A percentile compares a stretch with the other conserved stretches of the same genome.
Evolutionary conservation across 2,329 filamentous ascomycete genomes (phyloP).

Genomic region (Raffaelea deltoideospora): DNA sequence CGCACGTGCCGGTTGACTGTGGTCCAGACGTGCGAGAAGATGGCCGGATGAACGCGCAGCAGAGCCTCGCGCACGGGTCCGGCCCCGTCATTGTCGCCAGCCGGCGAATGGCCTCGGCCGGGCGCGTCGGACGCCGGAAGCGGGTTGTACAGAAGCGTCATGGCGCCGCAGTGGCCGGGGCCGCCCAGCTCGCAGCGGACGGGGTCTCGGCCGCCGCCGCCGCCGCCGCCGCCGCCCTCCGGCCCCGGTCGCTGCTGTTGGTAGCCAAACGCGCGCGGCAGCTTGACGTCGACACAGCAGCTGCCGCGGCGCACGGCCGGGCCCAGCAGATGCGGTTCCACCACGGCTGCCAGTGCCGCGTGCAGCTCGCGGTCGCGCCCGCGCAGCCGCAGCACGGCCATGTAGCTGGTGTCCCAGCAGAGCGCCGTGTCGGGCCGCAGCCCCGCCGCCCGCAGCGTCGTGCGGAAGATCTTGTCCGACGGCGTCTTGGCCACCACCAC

Average conservation of each 20-base stretch:
- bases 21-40: conserved; percentile 55
- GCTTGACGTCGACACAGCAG: conserved; percentile 6
- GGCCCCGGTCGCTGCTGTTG: conserved; percentile 2
- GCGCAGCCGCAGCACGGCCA: conserved; percentile 68
- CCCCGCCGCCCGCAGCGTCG: conserved; percentile 67
- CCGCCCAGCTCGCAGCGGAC: background rate
- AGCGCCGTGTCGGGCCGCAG: conserved; percentile 52
- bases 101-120: too few species aligned
- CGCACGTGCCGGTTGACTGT: conserved; percentile 37
- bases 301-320: conserved; percentile 2
- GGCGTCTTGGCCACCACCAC: conserved; percentile 76
- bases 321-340: conserved; percentile 5
- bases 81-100: too few species aligned
- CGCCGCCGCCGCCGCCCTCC: background rate
- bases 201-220: background rate
- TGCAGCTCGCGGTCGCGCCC: conserved; percentile 25
- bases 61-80: conserved; percentile 4
- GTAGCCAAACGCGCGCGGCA: conserved; percentile 9
- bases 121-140: too few species aligned
- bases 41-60: conserved; percentile 55
- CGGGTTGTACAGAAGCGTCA: conserved; percentile 6
- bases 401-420: conserved; percentile 89
- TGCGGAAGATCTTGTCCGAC: conserved; percentile 77
- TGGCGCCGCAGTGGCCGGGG: conserved; percentile 7
- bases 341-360: conserved; percentile 4